Evolutionary conservation across 805 yeast genomes (phyloP).

Genomic region (Candida quercuum): DNA sequence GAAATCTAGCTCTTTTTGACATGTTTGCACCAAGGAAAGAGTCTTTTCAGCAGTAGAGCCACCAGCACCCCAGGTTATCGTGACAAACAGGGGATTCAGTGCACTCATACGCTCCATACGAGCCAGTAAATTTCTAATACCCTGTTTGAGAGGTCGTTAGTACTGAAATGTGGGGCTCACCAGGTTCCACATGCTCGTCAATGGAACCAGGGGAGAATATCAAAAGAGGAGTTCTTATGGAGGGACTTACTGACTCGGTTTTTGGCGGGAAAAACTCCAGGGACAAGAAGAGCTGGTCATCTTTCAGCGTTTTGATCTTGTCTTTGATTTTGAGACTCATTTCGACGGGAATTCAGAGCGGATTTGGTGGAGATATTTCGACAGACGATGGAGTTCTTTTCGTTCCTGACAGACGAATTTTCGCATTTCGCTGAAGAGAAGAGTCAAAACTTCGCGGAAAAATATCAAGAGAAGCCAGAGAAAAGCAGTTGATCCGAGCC

Average conservation of each 20-base stretch:
- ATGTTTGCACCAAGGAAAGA: conserved; percentile 71
- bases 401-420: neutral
- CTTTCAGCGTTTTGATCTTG: conserved; percentile 41
- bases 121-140: conserved; percentile 76
- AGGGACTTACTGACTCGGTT: conserved; percentile 62
- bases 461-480: too few species aligned
- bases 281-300: conserved; percentile 65
- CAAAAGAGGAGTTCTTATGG: too few species aligned
- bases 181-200: too few species aligned
- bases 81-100: conserved; percentile 82
- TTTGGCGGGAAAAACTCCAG: conserved; percentile 98
- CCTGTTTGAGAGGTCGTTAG: conserved; percentile 30
- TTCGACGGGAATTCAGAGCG: too few species aligned
- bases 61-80: conserved; percentile 99
- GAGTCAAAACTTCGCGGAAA: too few species aligned
- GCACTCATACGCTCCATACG: conserved; percentile 87
- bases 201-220: neutral
- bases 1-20: conserved; percentile 70
- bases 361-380: neutral
- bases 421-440: too few species aligned
- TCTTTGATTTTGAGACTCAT: conserved; percentile 34
- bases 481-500: neutral
- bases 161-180: neutral
- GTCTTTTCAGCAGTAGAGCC: conserved; percentile 90
- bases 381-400: neutral